Evolutionary conservation across 805 yeast genomes (phyloP), one percentile per base, ranked within the genome.

Genomic region (Candida ortonii): DNA sequence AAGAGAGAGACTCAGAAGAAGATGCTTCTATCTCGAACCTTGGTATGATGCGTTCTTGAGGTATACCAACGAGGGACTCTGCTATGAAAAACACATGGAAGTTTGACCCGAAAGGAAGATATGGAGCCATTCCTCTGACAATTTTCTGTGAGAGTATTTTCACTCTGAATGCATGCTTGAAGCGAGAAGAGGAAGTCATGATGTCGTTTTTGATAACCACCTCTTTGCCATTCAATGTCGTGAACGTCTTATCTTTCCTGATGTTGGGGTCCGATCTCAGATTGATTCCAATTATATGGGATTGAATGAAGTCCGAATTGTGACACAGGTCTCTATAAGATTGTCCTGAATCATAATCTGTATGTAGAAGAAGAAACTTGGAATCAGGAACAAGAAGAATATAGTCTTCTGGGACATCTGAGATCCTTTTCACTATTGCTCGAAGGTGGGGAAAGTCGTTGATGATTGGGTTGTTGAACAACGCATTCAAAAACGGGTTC

Each of bases 331-430:
- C 84, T 3, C 50, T 53, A 34, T 76, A 66, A 3, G 67, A 51
- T 2, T 55, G 34, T 7, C 67, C 62, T 0, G 71, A 38, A 13
- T 59, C 65, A 9, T 40, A 35, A 34, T 73, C 78, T 12, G 50
- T 53, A 38, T 57, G 63, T 32, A 65, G 54, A 28, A 61, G 49
- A 8, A 83, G 60, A 3, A 70, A 57, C 17, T 58, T 52, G 1
- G 81, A 61, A 5, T 77, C 74, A 0, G 95, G 95, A 1, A 81
- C 77, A n/a, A 84, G 52, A 10, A 84, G 52, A 2, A 78, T 66
- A 52, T 69, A 78, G n/a, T 70, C 71, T 13, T 65, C 67, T 23
- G 80, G 75, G 41, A 56, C 59, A 26, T 50, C 55, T 2, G 65
- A 47, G 16, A 81, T 49, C 31, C 57, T 67, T 4, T 58, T 52